Conservation (phyloP, 805 yeast species). For the Candida mattraensis region DNA sequence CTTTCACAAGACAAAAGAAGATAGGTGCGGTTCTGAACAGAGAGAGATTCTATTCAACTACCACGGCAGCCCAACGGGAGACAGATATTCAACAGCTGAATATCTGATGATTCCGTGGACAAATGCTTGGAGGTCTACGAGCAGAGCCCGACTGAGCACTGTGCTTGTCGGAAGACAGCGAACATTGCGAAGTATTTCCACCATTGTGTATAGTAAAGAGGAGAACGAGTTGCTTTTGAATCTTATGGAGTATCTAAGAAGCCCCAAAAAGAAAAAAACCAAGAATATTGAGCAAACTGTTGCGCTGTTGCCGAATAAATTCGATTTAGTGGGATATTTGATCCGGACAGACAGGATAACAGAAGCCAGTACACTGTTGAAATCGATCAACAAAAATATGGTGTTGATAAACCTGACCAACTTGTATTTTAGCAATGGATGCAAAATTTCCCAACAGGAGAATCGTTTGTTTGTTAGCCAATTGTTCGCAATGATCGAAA, state of each 20-base stretch:
- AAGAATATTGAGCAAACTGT: conserved; percentile 1
- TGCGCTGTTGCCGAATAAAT: conserved; percentile 13
- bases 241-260: not conserved
- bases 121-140: conserved; percentile 1
- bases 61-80: no score
- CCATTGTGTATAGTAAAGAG: conserved; percentile 4
- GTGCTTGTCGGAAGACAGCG: no score
- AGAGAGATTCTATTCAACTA: no score
- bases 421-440: conserved; percentile 5
- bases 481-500: no score
- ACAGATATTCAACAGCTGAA: no score
- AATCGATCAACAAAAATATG: conserved; percentile 3
- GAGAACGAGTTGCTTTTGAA: conserved; percentile 4
- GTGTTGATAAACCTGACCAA: conserved; percentile 11
- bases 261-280: not conserved
- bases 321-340: conserved; percentile 15
- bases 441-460: not conserved
- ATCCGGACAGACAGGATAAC: conserved; percentile 4
- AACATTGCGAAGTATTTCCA: not conserved
- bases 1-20: no score
- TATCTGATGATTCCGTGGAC: not conserved
- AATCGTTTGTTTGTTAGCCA: not conserved
- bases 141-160: not conserved
- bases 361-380: conserved; percentile 7
- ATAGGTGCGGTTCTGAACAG: no score